Base-by-base conservation (phyloP, 75 land plant genomes). In the Picea glauca region DNA sequence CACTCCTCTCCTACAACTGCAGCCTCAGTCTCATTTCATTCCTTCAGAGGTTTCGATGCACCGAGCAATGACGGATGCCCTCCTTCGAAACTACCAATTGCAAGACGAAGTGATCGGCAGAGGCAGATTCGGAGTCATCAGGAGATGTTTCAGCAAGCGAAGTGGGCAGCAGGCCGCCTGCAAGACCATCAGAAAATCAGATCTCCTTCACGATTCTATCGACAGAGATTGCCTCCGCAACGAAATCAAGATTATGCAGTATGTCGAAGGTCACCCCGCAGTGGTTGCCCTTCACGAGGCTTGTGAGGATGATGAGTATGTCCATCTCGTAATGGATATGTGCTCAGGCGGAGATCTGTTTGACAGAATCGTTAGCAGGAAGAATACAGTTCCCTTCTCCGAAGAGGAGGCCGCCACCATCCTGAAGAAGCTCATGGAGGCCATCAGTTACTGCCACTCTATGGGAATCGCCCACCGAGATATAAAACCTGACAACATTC, bases 401-500 rank as follows among this genome's bases (percentile, higher is more conserved):
- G 93, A 91, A 79, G 13, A 61, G 40, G 78, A 81, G 40, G 86
- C 86, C 2, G 87, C 87, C 21, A 54, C 76, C 1, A 38, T 87
- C 57, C 23, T 89, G 65, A 13, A 31, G 20, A 82, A 46, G 30
- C 60, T 91, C 54, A 58, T 87, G 70, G 72, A 70, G 38, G 87
- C 91, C 15, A 5, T 91, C 58, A 81, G 80, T 5, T 81, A 68
- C 66, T 87, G 89, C 70, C 93, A 89, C 78, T 79, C 84, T 30
- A 74, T 60, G 54, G 91, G 91, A 26, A 78, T 91, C 15, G 83
- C 83, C 8, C 93, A 91, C 79, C 78, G 93, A 17, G 93, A 91
- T 57, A 23, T 91, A 15, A 91, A 91, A 82, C 91, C 93, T 31
- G 93, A 91, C 32, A 91, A 91, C 72, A 61, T 91, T 15, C 66